phyloP scores from a whole-genome alignment of 1,139 yeast genomes.

The Geotrichum histeridarum region DNA sequence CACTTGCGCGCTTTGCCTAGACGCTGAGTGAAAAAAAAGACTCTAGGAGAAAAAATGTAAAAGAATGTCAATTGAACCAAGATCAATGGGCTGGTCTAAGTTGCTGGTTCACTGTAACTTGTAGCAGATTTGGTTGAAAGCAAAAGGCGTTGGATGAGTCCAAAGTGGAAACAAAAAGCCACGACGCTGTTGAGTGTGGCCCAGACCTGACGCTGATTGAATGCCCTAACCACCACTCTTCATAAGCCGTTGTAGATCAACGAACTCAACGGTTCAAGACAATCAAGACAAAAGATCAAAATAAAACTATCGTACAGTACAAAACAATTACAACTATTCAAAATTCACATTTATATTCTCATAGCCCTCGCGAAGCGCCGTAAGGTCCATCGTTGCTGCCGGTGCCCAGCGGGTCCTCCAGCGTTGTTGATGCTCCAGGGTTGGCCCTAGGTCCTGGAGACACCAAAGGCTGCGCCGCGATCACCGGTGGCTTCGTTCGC shows the following conservation, averaged over 20 bases:
- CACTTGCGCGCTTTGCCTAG: background rate
- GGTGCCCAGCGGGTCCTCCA: background rate
- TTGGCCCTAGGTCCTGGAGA: conserved; percentile 17
- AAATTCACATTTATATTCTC: background rate
- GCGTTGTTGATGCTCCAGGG: conserved; percentile 11
- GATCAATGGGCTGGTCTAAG: background rate
- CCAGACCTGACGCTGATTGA: background rate
- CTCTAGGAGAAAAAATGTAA: background rate
- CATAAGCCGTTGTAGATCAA: background rate
- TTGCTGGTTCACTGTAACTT: too few relatives aligned
- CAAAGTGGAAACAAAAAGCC: background rate
- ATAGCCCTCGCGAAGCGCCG: conserved; percentile 19
- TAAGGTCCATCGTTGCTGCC: conserved; percentile 21
- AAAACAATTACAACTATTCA: background rate
- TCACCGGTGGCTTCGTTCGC: background rate
- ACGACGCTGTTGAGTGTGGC: background rate
- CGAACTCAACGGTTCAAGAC: background rate
- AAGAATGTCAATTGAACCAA: background rate
- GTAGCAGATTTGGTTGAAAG: background rate
- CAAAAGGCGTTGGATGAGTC: conserved; percentile 1
- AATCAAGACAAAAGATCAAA: background rate
- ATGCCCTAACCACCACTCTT: background rate
- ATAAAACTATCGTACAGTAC: background rate
- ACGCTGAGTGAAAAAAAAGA: background rate
- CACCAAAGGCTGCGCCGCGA: conserved; percentile 13